A percentile compares a stretch with the other conserved stretches of the same genome.
phyloP scores from a whole-genome alignment of 108 stramenopile genomes.

The Cylindrotheca fusiformis region DNA sequence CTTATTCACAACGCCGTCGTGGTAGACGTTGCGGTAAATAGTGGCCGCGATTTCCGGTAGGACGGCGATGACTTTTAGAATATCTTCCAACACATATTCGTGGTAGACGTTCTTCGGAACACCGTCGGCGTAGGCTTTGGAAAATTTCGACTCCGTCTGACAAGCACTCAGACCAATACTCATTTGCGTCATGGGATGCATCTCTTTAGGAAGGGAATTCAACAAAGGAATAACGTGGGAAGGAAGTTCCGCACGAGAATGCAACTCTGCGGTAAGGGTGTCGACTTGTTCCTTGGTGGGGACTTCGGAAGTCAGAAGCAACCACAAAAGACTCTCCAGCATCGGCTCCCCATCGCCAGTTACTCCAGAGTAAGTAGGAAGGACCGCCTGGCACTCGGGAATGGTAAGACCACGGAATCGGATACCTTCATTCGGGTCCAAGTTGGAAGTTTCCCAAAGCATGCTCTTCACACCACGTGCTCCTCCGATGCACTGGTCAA shows the following conservation, averaged over 20 bases:
- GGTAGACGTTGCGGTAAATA: constrained; percentile 96
- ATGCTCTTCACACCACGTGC: constrained; percentile 98
- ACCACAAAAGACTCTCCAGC: constrained; percentile 95
- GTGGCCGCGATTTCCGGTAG: constrained; percentile 97
- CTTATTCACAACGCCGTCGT: constrained; percentile 91
- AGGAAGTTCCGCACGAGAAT: constrained; percentile 86
- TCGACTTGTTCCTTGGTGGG: constrained; percentile 98
- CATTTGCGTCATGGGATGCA: constrained; percentile 99
- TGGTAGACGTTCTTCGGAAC: constrained; percentile 93
- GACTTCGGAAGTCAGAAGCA: constrained; percentile 95
- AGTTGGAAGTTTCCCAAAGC: constrained; percentile 99
- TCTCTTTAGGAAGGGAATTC: constrained; percentile 91
- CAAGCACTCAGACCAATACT: constrained; percentile 87
- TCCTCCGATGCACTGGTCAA: constrained; percentile 97
- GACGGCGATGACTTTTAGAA: constrained; percentile 92
- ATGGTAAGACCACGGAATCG: constrained; percentile 98
- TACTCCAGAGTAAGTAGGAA: constrained; percentile 92
- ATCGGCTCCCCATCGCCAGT: constrained; percentile 94
- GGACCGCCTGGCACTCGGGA: constrained; percentile 96
- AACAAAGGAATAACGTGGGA: constrained; percentile 90
- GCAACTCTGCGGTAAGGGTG: constrained; percentile 92
- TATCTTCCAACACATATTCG: constrained; percentile 92
- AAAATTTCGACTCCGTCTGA: constrained; percentile 93
- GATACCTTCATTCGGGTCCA: constrained; percentile 98
- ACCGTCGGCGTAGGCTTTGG: constrained; percentile 92